phyloP scores from a whole-genome alignment of 1,284 basidiomycete species.

The Apiotrichum gamsii region DNA sequence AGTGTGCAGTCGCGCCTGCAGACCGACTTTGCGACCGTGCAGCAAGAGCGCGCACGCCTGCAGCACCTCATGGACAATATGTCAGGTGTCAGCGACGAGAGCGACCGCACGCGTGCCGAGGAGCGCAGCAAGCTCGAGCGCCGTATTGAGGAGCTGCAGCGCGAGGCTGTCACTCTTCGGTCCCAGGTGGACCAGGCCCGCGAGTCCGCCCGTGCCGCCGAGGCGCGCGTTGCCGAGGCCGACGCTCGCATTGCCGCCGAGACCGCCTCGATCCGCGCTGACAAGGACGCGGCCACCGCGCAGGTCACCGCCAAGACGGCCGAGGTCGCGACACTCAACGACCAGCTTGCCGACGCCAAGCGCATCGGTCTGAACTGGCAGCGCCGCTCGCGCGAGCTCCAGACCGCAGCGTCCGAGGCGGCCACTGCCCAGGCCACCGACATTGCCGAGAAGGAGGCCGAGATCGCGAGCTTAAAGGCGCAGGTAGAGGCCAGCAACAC shows the following conservation, averaged over 20 bases:
- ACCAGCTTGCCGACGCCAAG: conserved; percentile 23
- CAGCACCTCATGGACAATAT: conserved; percentile 81
- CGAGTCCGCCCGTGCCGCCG: conserved; percentile 57
- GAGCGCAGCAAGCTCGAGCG: conserved; percentile 71
- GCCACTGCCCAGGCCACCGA: neutral
- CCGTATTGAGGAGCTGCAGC: conserved; percentile 69
- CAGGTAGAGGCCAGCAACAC: conserved; percentile 25
- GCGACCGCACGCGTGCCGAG: conserved; percentile 73
- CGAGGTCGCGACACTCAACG: conserved; percentile 20
- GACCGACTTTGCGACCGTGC: conserved; percentile 73
- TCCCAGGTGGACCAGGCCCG: conserved; percentile 70
- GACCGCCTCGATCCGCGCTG: conserved; percentile 27
- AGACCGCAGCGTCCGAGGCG: neutral
- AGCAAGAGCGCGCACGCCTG: conserved; percentile 73
- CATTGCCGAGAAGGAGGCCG: conserved; percentile 25
- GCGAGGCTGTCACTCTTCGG: conserved; percentile 57
- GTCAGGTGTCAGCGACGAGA: conserved; percentile 80
- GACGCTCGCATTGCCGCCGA: conserved; percentile 33
- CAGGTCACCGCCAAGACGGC: conserved; percentile 21
- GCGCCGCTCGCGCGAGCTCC: conserved; percentile 22
- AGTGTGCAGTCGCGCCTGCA: conserved; percentile 68
- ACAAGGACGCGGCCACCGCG: conserved; percentile 34
- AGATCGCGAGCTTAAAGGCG: conserved; percentile 16
- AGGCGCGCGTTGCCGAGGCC: conserved; percentile 24
- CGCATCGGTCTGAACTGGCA: conserved; percentile 39